phyloP scores from a whole-genome alignment of 441 rosid genomes.

The Eutrema salsugineum region DNA sequence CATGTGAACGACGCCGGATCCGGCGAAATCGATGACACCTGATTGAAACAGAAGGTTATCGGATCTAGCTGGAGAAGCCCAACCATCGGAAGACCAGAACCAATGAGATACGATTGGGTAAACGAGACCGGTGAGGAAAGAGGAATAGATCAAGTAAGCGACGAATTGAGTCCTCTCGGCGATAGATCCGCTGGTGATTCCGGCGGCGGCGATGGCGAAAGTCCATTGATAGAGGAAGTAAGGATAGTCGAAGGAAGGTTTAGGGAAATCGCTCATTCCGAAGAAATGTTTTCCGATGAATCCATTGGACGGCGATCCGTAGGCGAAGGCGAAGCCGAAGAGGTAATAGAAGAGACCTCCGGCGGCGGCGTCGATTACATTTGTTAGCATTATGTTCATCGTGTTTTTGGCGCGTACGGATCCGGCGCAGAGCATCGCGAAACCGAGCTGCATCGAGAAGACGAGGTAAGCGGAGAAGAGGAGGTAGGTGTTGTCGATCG shows the following conservation, averaged over 20 bases:
- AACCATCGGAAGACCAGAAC: slow-evolving; percentile 33
- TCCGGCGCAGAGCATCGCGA: slow-evolving; percentile 38
- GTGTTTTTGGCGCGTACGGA: slow-evolving; percentile 36
- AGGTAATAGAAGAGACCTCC: slow-evolving; percentile 34
- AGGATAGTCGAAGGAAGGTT: slow-evolving; percentile 22
- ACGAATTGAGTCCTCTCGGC: slow-evolving; percentile 37
- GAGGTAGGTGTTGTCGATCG: slow-evolving; percentile 32
- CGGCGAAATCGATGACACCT: slow-evolving; percentile 40
- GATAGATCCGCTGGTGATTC: slow-evolving; percentile 38
- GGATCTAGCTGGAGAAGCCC: slow-evolving; percentile 32
- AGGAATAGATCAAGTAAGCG: slow-evolving; percentile 41
- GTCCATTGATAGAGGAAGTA: slow-evolving; percentile 47
- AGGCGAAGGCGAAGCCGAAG: slow-evolving; percentile 34
- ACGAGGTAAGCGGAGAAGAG: slow-evolving; percentile 38
- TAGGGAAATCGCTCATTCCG: slow-evolving; percentile 25
- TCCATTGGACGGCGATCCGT: slow-evolving; percentile 29
- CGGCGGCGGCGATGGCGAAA: slow-evolving; percentile 53
- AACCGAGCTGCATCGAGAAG: slow-evolving; percentile 35
- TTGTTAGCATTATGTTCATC: slow-evolving; percentile 35
- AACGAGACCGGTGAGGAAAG: slow-evolving; percentile 44
- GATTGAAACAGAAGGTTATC: slow-evolving; percentile 29
- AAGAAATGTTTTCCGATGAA: slow-evolving; percentile 33
- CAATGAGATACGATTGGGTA: slow-evolving; percentile 38
- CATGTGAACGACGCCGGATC: slow-evolving; percentile 45
- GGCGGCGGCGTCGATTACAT: slow-evolving; percentile 34